Percentiles rank a stretch among this genome's conserved stretches.
phyloP scores from a whole-genome alignment of 148 eudicot genomes.

The Limonium bicolor region DNA sequence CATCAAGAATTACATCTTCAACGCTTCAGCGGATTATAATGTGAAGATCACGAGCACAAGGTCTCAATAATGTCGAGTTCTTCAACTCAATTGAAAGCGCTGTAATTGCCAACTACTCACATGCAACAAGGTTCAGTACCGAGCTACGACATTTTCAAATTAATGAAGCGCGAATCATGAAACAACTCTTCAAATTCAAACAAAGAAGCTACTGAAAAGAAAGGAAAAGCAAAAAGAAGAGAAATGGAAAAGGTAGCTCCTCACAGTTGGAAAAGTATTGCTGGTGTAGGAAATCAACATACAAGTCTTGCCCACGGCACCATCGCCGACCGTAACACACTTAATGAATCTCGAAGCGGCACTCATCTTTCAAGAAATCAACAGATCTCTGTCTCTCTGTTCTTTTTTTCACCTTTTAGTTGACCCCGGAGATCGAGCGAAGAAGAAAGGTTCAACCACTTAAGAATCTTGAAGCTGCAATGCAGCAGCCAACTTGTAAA shows the following conservation, averaged over 20 bases:
- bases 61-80: background rate
- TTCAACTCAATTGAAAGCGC: background rate
- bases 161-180: background rate
- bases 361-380: conserved; percentile 8
- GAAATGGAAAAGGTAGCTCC: background rate
- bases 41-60: too few relatives aligned
- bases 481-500: background rate
- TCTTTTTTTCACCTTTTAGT: background rate
- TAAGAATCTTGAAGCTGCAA: background rate
- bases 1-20: too few relatives aligned
- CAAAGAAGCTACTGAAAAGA: background rate
- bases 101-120: background rate
- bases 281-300: conserved; percentile 24
- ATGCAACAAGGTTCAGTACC: background rate
- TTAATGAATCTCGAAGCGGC: conserved; percentile 21
- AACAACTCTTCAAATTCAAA: background rate
- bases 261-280: conserved; percentile 17
- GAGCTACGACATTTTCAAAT: too few relatives aligned
- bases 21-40: too few relatives aligned
- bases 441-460: background rate
- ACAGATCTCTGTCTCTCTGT: conserved; percentile 6
- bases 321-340: conserved; percentile 23
- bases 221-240: background rate
- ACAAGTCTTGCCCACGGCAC: conserved; percentile 23
- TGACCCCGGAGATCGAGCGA: background rate